A percentile compares a stretch with the other conserved stretches of the same genome.
These are phyloP conservation scores for Cynara cardunculus DNA, from an alignment of 129 eudicot species.

Conservation along the genomic window DNA sequence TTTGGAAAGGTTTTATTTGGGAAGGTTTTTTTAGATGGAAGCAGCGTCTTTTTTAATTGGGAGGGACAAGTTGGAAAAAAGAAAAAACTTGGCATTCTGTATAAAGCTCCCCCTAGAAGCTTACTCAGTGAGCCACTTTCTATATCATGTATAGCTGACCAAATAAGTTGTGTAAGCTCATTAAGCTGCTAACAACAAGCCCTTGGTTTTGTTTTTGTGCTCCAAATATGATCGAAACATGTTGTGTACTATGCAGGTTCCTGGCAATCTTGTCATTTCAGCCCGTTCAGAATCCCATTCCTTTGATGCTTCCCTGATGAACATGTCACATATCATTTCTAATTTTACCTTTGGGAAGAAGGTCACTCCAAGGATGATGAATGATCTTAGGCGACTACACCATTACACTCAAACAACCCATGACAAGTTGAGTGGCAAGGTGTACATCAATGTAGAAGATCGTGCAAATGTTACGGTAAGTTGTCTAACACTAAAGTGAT, in stretches of 20 bases:
- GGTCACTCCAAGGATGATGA: conserved; percentile 49
- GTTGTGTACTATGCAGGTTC: conserved; percentile 50
- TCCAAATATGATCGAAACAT: neutral
- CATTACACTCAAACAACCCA: conserved; percentile 56
- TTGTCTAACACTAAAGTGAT: neutral
- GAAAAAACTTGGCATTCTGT: no score
- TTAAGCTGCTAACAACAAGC: no score
- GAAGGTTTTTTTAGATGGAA: no score
- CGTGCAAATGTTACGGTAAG: conserved; percentile 69
- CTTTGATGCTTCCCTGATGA: conserved; percentile 80
- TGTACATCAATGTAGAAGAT: conserved; percentile 43
- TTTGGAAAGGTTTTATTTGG: no score
- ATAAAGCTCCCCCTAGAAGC: no score
- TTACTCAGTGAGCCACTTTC: no score
- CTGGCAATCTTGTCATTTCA: conserved; percentile 69
- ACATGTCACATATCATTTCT: conserved; percentile 71
- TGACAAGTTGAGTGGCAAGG: conserved; percentile 48
- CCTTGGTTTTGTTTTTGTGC: neutral
- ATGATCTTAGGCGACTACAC: conserved; percentile 49
- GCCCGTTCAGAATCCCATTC: conserved; percentile 78
- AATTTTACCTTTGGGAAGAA: conserved; percentile 68
- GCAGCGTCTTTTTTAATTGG: no score
- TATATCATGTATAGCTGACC: no score
- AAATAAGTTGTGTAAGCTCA: no score
- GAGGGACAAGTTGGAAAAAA: no score